Base-by-base conservation (phyloP, 1,284 basidiomycete species). In the Chondrostereum purpureum region DNA sequence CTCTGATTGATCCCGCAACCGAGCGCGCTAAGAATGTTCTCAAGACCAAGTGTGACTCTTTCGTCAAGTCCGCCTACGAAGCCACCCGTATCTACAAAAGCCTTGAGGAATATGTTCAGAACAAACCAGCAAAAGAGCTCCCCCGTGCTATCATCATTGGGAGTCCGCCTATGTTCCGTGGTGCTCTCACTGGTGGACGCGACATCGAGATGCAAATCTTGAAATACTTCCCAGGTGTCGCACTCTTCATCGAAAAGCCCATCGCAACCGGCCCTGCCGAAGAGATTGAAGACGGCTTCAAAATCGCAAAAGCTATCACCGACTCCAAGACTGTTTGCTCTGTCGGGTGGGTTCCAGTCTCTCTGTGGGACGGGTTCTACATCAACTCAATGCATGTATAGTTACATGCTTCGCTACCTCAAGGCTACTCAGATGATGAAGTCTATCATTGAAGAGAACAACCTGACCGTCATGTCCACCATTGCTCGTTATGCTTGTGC, bases 381-480 rank as follows among this genome's bases (percentile, higher is more conserved):
- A 23, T 35, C 41, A 43, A 24, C 36, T 53, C 16, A 48, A 39
- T 41, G 23, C 17, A 19, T 38, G 22, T 8, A 27, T 39, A 88
- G 84, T 49, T 88, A 88, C 59, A 95, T 95, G 91, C 72, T 96
- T 46, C 83, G 92, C 50, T 96, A 96, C 69, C 75, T 95, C 57
- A 88, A 87, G 65, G 93, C 91, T 42, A 92, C 96, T 16, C 95
- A 98, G 69, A 88, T 88, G 78, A 98, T 99, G 92, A 97, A 98
- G 70, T 78, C 87, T 52, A 94, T 98, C 63, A 89, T 98, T 61
- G 76, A 92, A 58, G 92, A 95, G 52, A 96, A 97, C 65, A 80
- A 93, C 60, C 77, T 98, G 49, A 88, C 87, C n/a, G 93, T 99
- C 48, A 98, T 99, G 94, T 80, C 88, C 43, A 97, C 94, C 44